phyloP scores from a whole-genome alignment of 495 filamentous ascomycete genomes.

The Diplogelasinospora grovesii region DNA sequence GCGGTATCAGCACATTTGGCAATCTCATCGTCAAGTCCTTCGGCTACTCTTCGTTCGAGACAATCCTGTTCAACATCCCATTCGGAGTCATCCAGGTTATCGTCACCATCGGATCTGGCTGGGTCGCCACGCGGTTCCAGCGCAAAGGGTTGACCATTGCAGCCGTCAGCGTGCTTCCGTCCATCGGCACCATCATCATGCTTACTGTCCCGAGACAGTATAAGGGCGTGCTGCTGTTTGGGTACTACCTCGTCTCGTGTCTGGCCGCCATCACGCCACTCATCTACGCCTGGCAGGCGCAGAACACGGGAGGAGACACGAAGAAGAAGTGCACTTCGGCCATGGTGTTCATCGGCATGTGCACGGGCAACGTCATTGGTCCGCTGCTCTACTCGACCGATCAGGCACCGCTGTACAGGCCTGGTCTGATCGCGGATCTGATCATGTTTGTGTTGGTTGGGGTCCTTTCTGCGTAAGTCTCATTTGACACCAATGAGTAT shows the following conservation, averaged over 20 bases:
- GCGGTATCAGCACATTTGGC: slow-evolving; percentile 57
- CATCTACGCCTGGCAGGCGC: slow-evolving; percentile 60
- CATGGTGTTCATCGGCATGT: slow-evolving; percentile 56
- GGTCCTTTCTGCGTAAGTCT: slow-evolving; percentile 30
- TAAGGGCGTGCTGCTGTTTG: slow-evolving; percentile 34
- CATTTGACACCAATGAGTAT: neutral
- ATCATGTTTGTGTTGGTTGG: slow-evolving; percentile 35
- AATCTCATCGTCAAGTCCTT: slow-evolving; percentile 58
- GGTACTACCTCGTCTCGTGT: slow-evolving; percentile 33
- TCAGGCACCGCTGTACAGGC: slow-evolving; percentile 52
- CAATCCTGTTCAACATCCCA: slow-evolving; percentile 60
- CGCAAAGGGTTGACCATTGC: slow-evolving; percentile 53
- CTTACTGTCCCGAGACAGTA: slow-evolving; percentile 45
- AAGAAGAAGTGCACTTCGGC: slow-evolving; percentile 60
- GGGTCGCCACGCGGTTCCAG: slow-evolving; percentile 40
- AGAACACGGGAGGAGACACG: slow-evolving; percentile 61
- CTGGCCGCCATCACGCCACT: slow-evolving; percentile 45
- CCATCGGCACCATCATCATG: slow-evolving; percentile 46
- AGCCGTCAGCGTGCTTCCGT: slow-evolving; percentile 49
- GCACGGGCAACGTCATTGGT: slow-evolving; percentile 54
- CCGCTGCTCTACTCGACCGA: slow-evolving; percentile 55
- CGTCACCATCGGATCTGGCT: slow-evolving; percentile 37
- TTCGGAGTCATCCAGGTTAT: slow-evolving; percentile 49
- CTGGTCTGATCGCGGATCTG: slow-evolving; percentile 49
- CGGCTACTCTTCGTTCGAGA: slow-evolving; percentile 52